A percentile compares a stretch with the other conserved stretches of the same genome.
Conservation (phyloP, 2,329 filamentous ascomycete species). For the Paecilomyces variotii region DNA sequence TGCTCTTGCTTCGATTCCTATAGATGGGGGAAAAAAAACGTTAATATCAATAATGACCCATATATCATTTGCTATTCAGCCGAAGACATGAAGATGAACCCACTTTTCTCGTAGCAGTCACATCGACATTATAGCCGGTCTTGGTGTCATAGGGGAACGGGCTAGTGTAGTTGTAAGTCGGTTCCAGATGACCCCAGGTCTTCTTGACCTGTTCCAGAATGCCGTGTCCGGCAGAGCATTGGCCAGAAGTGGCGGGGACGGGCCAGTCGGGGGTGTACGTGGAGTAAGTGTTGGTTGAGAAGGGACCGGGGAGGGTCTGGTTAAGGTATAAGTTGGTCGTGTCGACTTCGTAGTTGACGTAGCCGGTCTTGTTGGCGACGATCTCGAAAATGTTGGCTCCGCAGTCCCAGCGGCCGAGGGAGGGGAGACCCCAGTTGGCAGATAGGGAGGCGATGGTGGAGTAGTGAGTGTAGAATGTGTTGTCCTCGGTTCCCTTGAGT, state of each 20-base stretch:
- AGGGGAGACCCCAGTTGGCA: slow-evolving; percentile 63
- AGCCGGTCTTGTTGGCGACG: slow-evolving; percentile 55
- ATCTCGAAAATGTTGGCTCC: slow-evolving; percentile 61
- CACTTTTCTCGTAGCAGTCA: slow-evolving; percentile 16
- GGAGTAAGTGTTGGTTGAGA: slow-evolving; percentile 19
- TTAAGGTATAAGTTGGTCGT: slow-evolving; percentile 43
- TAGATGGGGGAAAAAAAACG: too few species aligned
- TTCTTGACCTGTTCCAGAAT: slow-evolving; percentile 26
- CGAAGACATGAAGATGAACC: too few species aligned
- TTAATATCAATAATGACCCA: too few species aligned
- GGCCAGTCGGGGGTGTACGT: slow-evolving; percentile 23
- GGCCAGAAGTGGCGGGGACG: slow-evolving; percentile 16
- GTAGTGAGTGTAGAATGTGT: slow-evolving; percentile 66
- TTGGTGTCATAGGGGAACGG: slow-evolving; percentile 23
- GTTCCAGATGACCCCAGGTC: slow-evolving; percentile 18
- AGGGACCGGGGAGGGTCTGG: slow-evolving; percentile 45
- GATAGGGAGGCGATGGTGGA: slow-evolving; percentile 58
- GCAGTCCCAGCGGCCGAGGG: slow-evolving; percentile 63
- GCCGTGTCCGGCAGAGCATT: slow-evolving; percentile 28
- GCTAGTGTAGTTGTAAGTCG: slow-evolving; percentile 28
- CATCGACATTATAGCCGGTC: slow-evolving; percentile 19
- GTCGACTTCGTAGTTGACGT: slow-evolving; percentile 38
- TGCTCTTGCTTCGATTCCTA: too few species aligned
- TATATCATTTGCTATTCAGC: too few species aligned
- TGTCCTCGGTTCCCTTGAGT: slow-evolving; percentile 61